Evolutionary conservation across 2,329 filamentous ascomycete species (phyloP).

Genomic region (Cladorrhinum sp.): DNA sequence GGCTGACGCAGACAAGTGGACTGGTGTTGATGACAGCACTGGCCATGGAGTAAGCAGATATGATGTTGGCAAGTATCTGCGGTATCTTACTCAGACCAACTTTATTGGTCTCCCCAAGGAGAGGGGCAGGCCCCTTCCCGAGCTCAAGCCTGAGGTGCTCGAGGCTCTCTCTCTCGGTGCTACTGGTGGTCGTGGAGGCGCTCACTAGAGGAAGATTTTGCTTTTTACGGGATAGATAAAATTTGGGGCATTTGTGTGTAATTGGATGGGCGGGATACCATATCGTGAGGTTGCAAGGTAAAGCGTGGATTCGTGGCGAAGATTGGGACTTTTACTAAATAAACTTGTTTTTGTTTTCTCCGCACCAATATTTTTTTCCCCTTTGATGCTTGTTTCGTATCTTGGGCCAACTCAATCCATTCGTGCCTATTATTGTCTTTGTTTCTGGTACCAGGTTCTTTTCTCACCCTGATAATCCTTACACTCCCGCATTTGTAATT

Average conservation of each 20-base stretch:
- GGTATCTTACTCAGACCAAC: conserved; percentile 59
- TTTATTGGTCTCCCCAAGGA: conserved; percentile 53
- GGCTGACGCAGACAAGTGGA: conserved; percentile 58
- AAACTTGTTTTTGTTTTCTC: not conserved
- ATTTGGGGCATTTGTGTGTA: not conserved
- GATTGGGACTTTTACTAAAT: not conserved
- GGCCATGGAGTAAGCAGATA: conserved; percentile 56
- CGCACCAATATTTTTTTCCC: too few species aligned
- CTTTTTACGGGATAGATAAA: not conserved
- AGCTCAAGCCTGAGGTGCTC: conserved; percentile 32
- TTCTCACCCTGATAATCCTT: too few species aligned
- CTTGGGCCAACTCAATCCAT: too few species aligned
- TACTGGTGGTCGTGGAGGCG: conserved; percentile 27
- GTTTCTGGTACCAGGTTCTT: too few species aligned
- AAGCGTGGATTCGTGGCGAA: not conserved
- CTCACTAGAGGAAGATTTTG: conserved; percentile 10
- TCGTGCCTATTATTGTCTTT: too few species aligned
- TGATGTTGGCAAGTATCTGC: conserved; percentile 60
- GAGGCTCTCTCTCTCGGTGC: conserved; percentile 23
- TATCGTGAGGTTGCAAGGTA: not conserved
- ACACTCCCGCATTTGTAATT: too few species aligned
- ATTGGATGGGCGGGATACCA: not conserved
- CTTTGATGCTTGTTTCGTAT: too few species aligned
- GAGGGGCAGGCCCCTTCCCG: conserved; percentile 33
- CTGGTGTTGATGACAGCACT: conserved; percentile 42